Evolutionary conservation across 2,329 filamentous ascomycete genomes (phyloP), one percentile per base, ranked within the genome.

Genomic region (Fusarium setosum): DNA sequence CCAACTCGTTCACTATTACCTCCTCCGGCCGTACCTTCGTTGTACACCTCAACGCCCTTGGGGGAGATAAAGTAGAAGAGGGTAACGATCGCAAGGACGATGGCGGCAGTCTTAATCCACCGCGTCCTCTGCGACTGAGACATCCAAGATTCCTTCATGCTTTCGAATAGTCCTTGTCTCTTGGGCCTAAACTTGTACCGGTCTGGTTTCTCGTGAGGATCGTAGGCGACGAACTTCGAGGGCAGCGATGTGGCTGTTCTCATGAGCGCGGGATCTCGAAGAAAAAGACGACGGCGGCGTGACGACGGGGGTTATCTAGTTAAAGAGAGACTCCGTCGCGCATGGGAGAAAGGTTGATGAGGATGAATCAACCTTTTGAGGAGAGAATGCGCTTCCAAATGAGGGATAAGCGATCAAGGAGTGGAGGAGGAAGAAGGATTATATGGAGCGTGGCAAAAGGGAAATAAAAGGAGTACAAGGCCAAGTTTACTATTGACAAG

Each of bases 41-140:
- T 78, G 75, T 84, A 83, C 41, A 88, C 79, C 51, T 86, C 81
- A 26, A 86, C 83, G 24, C 87, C 86, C 48, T 81, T 81, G 2
- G 88, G 88, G 20, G 88, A 87, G 56, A 90, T 77, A 74, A 86
- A 90, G 77, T 88, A 90, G 75, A 91, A 88, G 56, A 90, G 75
- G 65, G 87, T 83, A 70, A 90, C 74, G 65, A 90, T 73, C 72
- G 84, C 81, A 72, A 88, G 83, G 62, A 89, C 78, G 66, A 90
- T 86, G 67, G 86, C 86, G 71, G 83, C 85, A 63, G 87, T 89
- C 82, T 89, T 90, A 69, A 89, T 76, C 83, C 87, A 90, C 75
- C 88, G 86, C 67, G 86, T 82, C 77, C 84, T 85, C 81, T 90
- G 88, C 74, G 86, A 84, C 80, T 90, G 88, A 64, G 87, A 85